phyloP scores from a whole-genome alignment of 2,329 filamentous ascomycete genomes.

The Saccharata proteae region DNA sequence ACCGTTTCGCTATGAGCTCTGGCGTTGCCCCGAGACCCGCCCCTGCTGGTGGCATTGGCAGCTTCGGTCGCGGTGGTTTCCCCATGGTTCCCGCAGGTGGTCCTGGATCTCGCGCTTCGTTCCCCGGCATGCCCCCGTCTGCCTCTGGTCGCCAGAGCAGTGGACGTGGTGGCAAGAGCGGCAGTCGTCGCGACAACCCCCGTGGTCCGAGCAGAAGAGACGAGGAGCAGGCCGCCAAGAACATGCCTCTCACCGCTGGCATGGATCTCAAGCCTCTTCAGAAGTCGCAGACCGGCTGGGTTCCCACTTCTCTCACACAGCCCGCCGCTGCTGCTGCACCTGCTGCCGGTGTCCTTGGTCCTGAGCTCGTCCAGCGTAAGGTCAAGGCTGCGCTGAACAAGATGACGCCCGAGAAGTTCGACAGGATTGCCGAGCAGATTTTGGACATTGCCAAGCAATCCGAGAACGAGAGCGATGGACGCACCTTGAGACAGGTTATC shows the following conservation, averaged over 20 bases:
- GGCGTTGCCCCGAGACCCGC: slow-evolving; percentile 21
- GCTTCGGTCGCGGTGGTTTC: slow-evolving; percentile 47
- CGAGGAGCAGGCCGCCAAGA: slow-evolving; percentile 59
- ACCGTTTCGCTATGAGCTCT: slow-evolving; percentile 47
- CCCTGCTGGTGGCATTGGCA: slow-evolving; percentile 46
- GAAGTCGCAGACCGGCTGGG: slow-evolving; percentile 70
- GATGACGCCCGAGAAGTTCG: slow-evolving; percentile 99
- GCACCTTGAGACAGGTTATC: slow-evolving; percentile 92
- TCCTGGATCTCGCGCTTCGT: slow-evolving; percentile 52
- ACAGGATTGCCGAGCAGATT: slow-evolving; percentile 88
- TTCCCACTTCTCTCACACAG: slow-evolving; percentile 59
- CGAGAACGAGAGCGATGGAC: slow-evolving; percentile 87
- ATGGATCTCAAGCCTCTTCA: slow-evolving; percentile 71
- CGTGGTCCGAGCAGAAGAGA: slow-evolving; percentile 42
- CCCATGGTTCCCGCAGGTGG: slow-evolving; percentile 56
- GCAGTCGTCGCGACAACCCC: slow-evolving; percentile 41
- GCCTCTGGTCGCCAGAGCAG: slow-evolving; percentile 59
- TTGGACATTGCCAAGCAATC: slow-evolving; percentile 86
- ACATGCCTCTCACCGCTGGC: slow-evolving; percentile 82
- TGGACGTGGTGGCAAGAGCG: slow-evolving; percentile 42
- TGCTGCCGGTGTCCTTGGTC: slow-evolving; percentile 50
- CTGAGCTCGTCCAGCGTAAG: slow-evolving; percentile 93
- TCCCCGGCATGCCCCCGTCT: slow-evolving; percentile 49
- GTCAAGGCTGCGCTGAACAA: slow-evolving; percentile 98
- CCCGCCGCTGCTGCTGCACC: slow-evolving; percentile 34